Conservation (phyloP, 2,329 filamentous ascomycete genomes). For the Mariannaea elegans region DNA sequence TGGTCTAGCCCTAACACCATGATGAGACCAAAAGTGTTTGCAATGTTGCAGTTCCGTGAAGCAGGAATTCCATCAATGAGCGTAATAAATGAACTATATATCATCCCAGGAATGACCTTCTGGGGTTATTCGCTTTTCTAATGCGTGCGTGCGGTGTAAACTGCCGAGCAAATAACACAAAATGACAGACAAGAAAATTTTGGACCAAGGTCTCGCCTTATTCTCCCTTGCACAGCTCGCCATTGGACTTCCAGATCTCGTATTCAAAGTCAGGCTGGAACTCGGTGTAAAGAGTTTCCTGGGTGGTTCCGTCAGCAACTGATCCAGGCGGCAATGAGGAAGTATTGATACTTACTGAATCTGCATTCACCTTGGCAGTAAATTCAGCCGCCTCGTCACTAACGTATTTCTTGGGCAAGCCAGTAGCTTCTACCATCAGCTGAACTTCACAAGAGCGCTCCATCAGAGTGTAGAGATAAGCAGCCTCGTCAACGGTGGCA, state of each 20-base stretch:
- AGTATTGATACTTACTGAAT: conserved; percentile 28
- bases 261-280: conserved; percentile 44
- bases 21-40: too few relatives aligned
- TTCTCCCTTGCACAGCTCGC: conserved; percentile 30
- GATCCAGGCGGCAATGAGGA: not conserved
- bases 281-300: conserved; percentile 42
- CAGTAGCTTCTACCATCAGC: conserved; percentile 40
- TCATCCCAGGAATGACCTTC: not conserved
- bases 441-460: conserved; percentile 44
- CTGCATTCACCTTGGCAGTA: conserved; percentile 43
- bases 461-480: conserved; percentile 63
- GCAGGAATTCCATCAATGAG: too few relatives aligned
- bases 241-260: conserved; percentile 40
- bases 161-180: conserved; percentile 4
- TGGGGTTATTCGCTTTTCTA: conserved; percentile 5
- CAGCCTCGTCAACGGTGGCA: conserved; percentile 70
- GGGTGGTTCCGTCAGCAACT: not conserved
- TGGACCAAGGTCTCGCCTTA: not conserved
- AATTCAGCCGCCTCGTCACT: conserved; percentile 49
- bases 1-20: too few relatives aligned
- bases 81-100: not conserved
- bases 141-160: not conserved
- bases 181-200: not conserved
- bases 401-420: conserved; percentile 41
- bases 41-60: too few relatives aligned